Evolutionary conservation across 1,139 yeast species (phyloP).

Genomic region (Scheffersomyces stambukii): DNA sequence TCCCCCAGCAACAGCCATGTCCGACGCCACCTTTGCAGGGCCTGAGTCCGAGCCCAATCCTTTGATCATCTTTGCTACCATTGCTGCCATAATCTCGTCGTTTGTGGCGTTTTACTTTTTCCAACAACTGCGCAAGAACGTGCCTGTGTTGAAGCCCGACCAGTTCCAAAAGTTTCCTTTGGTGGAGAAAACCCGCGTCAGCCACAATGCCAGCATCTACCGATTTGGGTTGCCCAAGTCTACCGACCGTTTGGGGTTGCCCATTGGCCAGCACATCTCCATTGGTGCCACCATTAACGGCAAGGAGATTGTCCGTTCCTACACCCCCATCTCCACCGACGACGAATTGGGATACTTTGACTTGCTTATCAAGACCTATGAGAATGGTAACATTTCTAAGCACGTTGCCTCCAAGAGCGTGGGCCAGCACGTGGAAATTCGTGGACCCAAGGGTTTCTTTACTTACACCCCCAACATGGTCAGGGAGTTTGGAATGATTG

Average conservation of each 20-base stretch:
- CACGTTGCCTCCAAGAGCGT: conserved; percentile 60
- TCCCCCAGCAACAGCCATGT: too few relatives aligned
- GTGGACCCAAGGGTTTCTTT: conserved; percentile 95
- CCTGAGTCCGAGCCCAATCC: conserved; percentile 40
- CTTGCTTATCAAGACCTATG: conserved; percentile 87
- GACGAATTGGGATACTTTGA: conserved; percentile 86
- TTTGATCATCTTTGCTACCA: conserved; percentile 33
- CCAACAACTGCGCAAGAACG: conserved; percentile 34
- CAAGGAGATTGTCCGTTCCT: conserved; percentile 83
- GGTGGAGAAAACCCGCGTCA: conserved; percentile 69
- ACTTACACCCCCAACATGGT: conserved; percentile 80
- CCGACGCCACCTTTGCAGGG: too few relatives aligned
- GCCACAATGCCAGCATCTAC: conserved; percentile 82
- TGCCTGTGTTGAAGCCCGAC: conserved; percentile 59
- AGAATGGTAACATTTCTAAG: conserved; percentile 83
- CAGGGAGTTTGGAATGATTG: conserved; percentile 75
- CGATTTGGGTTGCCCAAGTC: conserved; percentile 80
- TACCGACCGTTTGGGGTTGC: conserved; percentile 77
- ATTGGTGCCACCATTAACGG: conserved; percentile 64
- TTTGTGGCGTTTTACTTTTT: conserved; percentile 35
- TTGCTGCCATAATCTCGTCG: conserved; percentile 37
- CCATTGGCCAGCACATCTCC: conserved; percentile 91
- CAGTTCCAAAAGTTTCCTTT: conserved; percentile 79
- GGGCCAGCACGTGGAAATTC: conserved; percentile 44
- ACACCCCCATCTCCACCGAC: conserved; percentile 91